A percentile compares a stretch with the other conserved stretches of the same genome.
These are phyloP conservation scores for Vigna nakashimae DNA, from an alignment of 306 rosid species.

Conservation along the genomic window DNA sequence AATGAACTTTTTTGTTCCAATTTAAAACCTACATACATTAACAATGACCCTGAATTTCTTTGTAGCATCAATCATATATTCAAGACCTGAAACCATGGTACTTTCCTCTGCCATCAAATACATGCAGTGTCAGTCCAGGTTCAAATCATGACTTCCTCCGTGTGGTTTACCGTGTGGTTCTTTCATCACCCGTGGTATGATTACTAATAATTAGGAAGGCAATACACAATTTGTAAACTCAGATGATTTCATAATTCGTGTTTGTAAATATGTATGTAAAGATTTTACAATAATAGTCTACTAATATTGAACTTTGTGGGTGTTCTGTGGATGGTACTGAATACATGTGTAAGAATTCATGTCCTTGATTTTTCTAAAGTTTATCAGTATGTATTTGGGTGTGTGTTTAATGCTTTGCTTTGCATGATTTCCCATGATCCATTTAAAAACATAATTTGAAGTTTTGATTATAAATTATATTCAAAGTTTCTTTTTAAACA, in stretches of 20 bases:
- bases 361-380: background rate
- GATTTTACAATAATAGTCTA: slow-evolving; percentile 29
- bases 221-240: slow-evolving; percentile 17
- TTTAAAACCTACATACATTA: slow-evolving; percentile 11
- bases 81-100: slow-evolving; percentile 79
- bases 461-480: background rate
- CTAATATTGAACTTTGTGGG: background rate
- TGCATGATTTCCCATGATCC: background rate
- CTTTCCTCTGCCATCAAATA: slow-evolving; percentile 83
- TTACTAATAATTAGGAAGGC: slow-evolving; percentile 10
- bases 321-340: slow-evolving; percentile 11
- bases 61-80: slow-evolving; percentile 63
- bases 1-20: background rate
- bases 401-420: slow-evolving; percentile 16
- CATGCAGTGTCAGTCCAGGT: slow-evolving; percentile 76
- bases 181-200: slow-evolving; percentile 94
- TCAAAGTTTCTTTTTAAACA: slow-evolving; percentile 3
- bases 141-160: slow-evolving; percentile 89
- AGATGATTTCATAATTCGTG: slow-evolving; percentile 23
- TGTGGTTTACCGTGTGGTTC: slow-evolving; percentile 74
- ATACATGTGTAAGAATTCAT: slow-evolving; percentile 1
- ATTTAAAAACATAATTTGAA: background rate
- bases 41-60: slow-evolving; percentile 45
- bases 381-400: background rate
- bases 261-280: slow-evolving; percentile 10